Evolutionary conservation across 2,329 filamentous ascomycete species (phyloP), one percentile per base, ranked within the genome.

Genomic region (Dactylellina drechsleri): DNA sequence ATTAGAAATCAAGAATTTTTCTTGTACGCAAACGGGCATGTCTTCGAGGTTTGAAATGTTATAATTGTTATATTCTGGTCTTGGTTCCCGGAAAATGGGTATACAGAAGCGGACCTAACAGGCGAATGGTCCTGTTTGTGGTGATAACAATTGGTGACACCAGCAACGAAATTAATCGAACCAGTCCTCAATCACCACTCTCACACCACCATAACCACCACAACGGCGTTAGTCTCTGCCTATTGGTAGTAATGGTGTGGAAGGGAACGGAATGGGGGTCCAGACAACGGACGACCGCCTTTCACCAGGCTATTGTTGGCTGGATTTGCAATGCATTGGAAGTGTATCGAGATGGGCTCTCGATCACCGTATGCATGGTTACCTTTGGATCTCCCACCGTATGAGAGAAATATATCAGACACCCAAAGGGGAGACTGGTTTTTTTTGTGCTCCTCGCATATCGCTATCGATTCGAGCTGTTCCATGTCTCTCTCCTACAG

Each of bases 301-400:
- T 23, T 43, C 8, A n/a, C 16, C 18, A 40, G 47, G 43, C 67
- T 43, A 66, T 65, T 72, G 67, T 72, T 72, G 53, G 67, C 52
- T 59, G 16, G 47, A 56, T 60, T 58, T 50, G 28, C 47, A 13
- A 64, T 65, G 26, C 53, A 36, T 2, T 36, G 31, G 31, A 36
- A 36, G 31, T 1, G 26, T 28, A 59, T 59, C 40, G 50, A 62
- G 13, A 8, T 45, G 23, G 26, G 31, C 31, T 36, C 6, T 36
- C 13, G 61, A 65, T 56, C 13, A 54, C 6, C 50, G 7, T 36
- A 54, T 47, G 16, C 15, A 1, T 16, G 31, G 1, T n/a, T 16
- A 36, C 43, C 13, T 16, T 20, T 10, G 36, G 43, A 10, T 20
- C 20, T 26, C 56, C 36, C 16, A 58, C n/a, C 13, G 36, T 36